Evolutionary conservation across 306 rosid species (phyloP), one percentile per base, ranked within the genome.

Genomic region (Purshia tridentata): DNA sequence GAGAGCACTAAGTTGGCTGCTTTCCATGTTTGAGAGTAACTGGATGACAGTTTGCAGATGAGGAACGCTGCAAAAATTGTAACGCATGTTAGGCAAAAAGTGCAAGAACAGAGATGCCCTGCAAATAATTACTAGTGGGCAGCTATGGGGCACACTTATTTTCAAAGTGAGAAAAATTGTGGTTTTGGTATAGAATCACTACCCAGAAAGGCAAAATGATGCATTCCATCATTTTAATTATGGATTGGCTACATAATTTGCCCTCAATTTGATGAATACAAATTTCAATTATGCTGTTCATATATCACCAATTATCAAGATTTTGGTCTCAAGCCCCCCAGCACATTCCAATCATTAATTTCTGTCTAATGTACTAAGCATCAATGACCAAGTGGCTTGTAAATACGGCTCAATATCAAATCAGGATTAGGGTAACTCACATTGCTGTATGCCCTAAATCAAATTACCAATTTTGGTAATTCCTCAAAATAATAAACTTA

Each of bases 21-120:
- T 91, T 86, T 93, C 92, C 94, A 93, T 93, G 81, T 91, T 93
- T 75, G 83, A 68, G 6, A 91, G 96, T 59, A 93, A 79, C 80
- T 85, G 97, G 70, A 84, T 80, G 23, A 86, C 96, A 39, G 92
- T 86, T 79, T 89, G 88, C 76, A 93, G 79, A 65, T 85, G 91
- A 23, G 90, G 92, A 76, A 89, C 86, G 72, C 95, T 93, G 88
- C 83, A 72, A 69, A 77, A 59, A 53, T 72, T 72, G 29, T 14
- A 68, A 71, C 42, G 48, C n/a, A 47, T 63, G 58, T 83, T 59
- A 78, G 66, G 16, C 51, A 71, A 16, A 62, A 45, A 76, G 77
- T 77, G 72, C 22, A 55, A 75, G 42, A 60, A 42, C 50, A 5
- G 4, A 40, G 70, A 53, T 65, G 55, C 47, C 60, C 42, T 50